Evolutionary conservation across 2,329 filamentous ascomycete genomes (phyloP), one percentile per base, ranked within the genome.

Genomic region (Beauveria rudraprayagi): DNA sequence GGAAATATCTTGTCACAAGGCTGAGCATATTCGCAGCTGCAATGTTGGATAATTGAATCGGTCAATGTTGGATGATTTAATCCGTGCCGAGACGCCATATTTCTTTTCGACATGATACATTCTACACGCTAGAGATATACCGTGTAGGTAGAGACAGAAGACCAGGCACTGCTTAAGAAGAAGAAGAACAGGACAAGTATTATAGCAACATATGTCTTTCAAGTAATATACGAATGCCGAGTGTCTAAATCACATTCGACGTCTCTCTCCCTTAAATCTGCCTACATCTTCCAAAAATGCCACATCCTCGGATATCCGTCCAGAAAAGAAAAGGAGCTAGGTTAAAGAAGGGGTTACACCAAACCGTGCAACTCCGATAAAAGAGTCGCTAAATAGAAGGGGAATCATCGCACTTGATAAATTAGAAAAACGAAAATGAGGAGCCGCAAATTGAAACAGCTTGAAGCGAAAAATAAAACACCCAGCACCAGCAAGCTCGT

Each of bases 331-430:
- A 54, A 60, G 22, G 30, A 14, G 30, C 26, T 22, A 16, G 19
- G 24, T 5, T 44, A 34, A 52, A 53, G 26, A 60, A 57, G 17
- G 34, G 40, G 40, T 34, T 57, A 58, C 61, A 62, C 61, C 61
- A 62, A 62, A 54, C 61, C 61, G 44, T 53, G 56, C 61, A 55
- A 55, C 61, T 56, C 61, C 34, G 44, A 19, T 47, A 30, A 55
- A 43, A 59, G 56, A 60, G 61, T 51, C 44, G 51, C 56, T 62
- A 60, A 59, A 62, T 55, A 62, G 61, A 62, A 62, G 56, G 61
- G 61, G 61, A 62, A 62, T 60, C 61, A 60, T 60, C 48, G 56
- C 56, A 53, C 61, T 52, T 46, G 54, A 24, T 28, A 44, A 48
- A 48, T 34, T 34, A 14, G 4, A 16, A 22, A 52, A 52, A 52